phyloP scores from a whole-genome alignment of 2,329 filamentous ascomycete species.

The Aspergillus pseudoglaucus region DNA sequence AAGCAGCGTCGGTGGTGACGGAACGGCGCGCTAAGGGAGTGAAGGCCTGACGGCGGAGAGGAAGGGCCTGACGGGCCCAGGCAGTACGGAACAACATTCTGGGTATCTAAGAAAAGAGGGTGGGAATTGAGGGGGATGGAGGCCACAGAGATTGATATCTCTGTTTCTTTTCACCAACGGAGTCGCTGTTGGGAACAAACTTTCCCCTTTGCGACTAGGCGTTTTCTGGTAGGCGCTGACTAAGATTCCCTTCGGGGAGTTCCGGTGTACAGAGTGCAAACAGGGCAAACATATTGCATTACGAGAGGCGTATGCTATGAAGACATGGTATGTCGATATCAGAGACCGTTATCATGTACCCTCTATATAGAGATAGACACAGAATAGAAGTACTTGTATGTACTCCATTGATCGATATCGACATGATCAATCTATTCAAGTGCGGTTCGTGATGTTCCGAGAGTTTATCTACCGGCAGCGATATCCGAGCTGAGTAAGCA shows the following conservation, averaged over 20 bases:
- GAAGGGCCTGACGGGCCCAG: slow-evolving; percentile 55
- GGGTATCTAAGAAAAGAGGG: slow-evolving; percentile 13
- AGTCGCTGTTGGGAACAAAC: slow-evolving; percentile 25
- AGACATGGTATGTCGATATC: no score
- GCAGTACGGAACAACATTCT: slow-evolving; percentile 67
- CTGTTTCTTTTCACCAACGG: neutral
- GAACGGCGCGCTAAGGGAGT: slow-evolving; percentile 55
- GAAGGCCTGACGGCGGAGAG: slow-evolving; percentile 46
- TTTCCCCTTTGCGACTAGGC: slow-evolving; percentile 26
- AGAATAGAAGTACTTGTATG: no score
- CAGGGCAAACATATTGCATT: slow-evolving; percentile 17
- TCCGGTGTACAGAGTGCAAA: slow-evolving; percentile 16
- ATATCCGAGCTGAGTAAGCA: no score
- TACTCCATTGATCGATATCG: no score
- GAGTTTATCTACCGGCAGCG: no score
- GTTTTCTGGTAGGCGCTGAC: slow-evolving; percentile 11
- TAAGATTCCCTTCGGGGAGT: slow-evolving; percentile 15
- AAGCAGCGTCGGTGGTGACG: slow-evolving; percentile 94
- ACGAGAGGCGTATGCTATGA: no score
- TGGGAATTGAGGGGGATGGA: neutral
- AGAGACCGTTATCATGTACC: no score
- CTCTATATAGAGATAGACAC: no score
- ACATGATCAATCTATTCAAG: no score
- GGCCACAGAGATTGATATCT: neutral
- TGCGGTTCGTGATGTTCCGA: no score